Evolutionary conservation across 345 rosid species (phyloP), one percentile per base, ranked within the genome.

Genomic region (Salix exigua): DNA sequence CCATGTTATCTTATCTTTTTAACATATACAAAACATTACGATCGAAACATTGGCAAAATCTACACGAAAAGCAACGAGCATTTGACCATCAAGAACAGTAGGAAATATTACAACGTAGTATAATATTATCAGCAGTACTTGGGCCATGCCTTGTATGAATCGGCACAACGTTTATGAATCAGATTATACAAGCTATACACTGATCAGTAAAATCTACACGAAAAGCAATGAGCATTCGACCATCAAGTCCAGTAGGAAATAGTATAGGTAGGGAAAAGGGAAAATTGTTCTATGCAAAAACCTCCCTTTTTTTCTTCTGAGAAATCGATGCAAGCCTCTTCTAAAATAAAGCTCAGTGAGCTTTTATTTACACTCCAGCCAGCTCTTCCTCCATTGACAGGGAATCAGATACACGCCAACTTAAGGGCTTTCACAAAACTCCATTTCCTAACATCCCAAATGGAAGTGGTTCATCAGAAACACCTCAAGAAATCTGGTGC

Each of bases 371-470:
- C 80, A 70, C 66, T 51, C 74, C 58, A 4, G 55, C 64, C 63
- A 5, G 55, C 75, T 72, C 73, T 63, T 69, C 50, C 73, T 65
- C 70, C 81, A 50, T 76, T 21, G 63, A 80, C 58, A 70, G 68
- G 51, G 69, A 70, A 53, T 51, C 38, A 11, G 42, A 60, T 26
- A 58, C 31, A 73, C 63, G 80, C 30, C 73, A 65, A 65, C 70
- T 83, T 30, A 81, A 67, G 85, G 85, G 76, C 83, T 86, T 75
- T 86, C 88, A 60, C 85, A 86, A 77, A 86, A 86, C 81, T 86
- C 88, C 85, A 86, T 86, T 73, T 83, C 88, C 88, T 86, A 82
- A 72, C 65, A 80, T 63, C 64, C 33, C 44, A 48, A 71, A 77
- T 74, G 38, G 50, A 80, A 71, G n/a, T 23, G 26, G 8, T 68